Conservation (phyloP, 2,329 filamentous ascomycete species). For the Septoria petroselini region DNA sequence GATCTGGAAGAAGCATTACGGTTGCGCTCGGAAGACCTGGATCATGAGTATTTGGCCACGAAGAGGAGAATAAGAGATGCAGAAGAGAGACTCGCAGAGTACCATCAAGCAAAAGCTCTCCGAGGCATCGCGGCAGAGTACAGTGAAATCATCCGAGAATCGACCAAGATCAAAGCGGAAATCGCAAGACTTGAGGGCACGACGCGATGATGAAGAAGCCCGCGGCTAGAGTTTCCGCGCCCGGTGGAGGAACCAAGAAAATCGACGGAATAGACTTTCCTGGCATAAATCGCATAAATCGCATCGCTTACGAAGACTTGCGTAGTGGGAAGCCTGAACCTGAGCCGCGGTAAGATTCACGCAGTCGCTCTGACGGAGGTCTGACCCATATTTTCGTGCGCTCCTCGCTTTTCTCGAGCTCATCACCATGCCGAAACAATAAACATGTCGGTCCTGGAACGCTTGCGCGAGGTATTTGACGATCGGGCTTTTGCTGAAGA, state of each 20-base stretch:
- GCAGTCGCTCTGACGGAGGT: not conserved
- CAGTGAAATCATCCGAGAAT: conserved; percentile 32
- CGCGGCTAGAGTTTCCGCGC: not conserved
- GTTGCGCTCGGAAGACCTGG: conserved; percentile 35
- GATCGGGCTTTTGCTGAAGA: conserved; percentile 19
- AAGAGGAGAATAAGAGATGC: conserved; percentile 37
- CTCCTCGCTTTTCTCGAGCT: not conserved
- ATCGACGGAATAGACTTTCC: not conserved
- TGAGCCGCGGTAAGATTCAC: conserved; percentile 7
- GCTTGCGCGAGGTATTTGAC: conserved; percentile 18
- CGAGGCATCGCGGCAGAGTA: conserved; percentile 43
- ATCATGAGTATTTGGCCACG: conserved; percentile 33
- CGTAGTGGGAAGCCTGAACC: not conserved
- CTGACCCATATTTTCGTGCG: not conserved
- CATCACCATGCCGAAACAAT: not conserved
- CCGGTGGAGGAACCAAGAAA: not conserved
- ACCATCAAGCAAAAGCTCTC: conserved; percentile 40
- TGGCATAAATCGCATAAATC: too few species aligned
- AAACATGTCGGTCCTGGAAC: conserved; percentile 13
- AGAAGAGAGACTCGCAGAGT: conserved; percentile 39
- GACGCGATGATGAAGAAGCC: not conserved
- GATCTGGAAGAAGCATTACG: conserved; percentile 35
- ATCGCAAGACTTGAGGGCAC: conserved; percentile 33
- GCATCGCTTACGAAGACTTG: not conserved
- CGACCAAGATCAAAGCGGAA: conserved; percentile 35